Percentiles rank a stretch among this genome's conserved stretches.
Conservation (phyloP, 495 filamentous ascomycete species). For the Podospora pseudopauciseta region DNA sequence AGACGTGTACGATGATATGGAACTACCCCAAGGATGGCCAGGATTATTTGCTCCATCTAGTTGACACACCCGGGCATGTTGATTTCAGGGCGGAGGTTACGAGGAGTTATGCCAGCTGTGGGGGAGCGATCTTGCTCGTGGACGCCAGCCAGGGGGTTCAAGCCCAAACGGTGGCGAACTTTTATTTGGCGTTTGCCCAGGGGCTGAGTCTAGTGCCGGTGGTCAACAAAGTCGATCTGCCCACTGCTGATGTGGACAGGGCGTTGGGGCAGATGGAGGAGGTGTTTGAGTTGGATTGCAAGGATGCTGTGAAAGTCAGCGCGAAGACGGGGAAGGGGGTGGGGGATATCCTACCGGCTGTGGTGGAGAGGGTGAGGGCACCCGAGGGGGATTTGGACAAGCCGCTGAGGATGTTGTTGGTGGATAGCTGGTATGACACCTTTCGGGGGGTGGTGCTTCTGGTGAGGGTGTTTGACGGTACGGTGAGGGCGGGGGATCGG, state of each 20-base stretch:
- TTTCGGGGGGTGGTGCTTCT: conserved; percentile 92
- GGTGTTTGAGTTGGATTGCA: conserved; percentile 83
- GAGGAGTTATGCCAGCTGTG: conserved; percentile 90
- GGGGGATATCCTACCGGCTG: conserved; percentile 70
- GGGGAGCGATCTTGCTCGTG: conserved; percentile 86
- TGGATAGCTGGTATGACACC: conserved; percentile 96
- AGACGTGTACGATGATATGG: conserved; percentile 97
- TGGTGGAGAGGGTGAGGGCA: conserved; percentile 79
- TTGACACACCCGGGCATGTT: conserved; percentile 96
- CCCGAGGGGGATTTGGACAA: conserved; percentile 67
- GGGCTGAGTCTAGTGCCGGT: conserved; percentile 83
- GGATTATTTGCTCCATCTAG: conserved; percentile 90
- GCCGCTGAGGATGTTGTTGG: conserved; percentile 78
- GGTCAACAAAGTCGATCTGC: conserved; percentile 93
- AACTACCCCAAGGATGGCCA: conserved; percentile 62
- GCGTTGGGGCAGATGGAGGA: conserved; percentile 80
- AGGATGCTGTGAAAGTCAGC: conserved; percentile 78
- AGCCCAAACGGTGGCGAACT: conserved; percentile 95
- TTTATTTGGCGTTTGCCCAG: conserved; percentile 93
- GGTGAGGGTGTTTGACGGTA: conserved; percentile 87
- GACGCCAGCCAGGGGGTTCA: conserved; percentile 92
- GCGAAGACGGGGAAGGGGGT: conserved; percentile 93
- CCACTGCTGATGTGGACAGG: conserved; percentile 76
- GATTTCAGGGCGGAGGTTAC: conserved; percentile 96
- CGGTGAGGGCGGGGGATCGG: conserved; percentile 75